phyloP scores from a whole-genome alignment of 1,139 yeast genomes.

The Wickerhamomyces sp. region DNA sequence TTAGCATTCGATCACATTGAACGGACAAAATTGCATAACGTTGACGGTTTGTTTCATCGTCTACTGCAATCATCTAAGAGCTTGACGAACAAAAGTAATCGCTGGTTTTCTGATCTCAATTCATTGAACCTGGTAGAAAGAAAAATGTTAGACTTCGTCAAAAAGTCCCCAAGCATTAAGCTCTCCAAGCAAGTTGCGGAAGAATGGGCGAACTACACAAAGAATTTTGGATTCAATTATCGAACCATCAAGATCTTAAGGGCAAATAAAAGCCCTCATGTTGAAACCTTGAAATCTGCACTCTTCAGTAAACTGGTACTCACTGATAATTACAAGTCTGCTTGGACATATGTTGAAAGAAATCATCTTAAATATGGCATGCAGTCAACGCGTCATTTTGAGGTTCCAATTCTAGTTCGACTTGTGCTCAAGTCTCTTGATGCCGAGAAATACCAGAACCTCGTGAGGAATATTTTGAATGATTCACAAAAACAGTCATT shows the following conservation, averaged over 20 bases:
- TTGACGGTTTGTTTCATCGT: slow-evolving; percentile 13
- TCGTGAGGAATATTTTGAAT: not conserved
- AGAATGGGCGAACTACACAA: not conserved
- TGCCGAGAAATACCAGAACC: not conserved
- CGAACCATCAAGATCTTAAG: not conserved
- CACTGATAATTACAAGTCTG: not conserved
- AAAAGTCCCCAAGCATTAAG: not conserved
- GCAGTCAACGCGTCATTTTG: not conserved
- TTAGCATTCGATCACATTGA: slow-evolving; percentile 10
- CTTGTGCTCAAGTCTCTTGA: not conserved
- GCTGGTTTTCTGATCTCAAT: not conserved
- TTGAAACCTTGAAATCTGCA: not conserved
- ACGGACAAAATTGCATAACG: not conserved
- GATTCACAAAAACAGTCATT: not conserved
- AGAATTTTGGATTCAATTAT: not conserved
- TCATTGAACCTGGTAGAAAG: not conserved
- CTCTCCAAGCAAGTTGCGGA: not conserved
- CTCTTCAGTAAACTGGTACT: not conserved
- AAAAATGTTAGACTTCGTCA: not conserved
- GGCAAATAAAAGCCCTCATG: not conserved
- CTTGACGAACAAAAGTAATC: not conserved
- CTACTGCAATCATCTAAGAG: not conserved
- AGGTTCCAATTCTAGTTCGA: not conserved
- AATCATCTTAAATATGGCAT: not conserved
- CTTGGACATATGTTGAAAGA: not conserved